Base-by-base conservation (phyloP, 768 basidiomycete genomes). In the Tricholomella constricta region DNA sequence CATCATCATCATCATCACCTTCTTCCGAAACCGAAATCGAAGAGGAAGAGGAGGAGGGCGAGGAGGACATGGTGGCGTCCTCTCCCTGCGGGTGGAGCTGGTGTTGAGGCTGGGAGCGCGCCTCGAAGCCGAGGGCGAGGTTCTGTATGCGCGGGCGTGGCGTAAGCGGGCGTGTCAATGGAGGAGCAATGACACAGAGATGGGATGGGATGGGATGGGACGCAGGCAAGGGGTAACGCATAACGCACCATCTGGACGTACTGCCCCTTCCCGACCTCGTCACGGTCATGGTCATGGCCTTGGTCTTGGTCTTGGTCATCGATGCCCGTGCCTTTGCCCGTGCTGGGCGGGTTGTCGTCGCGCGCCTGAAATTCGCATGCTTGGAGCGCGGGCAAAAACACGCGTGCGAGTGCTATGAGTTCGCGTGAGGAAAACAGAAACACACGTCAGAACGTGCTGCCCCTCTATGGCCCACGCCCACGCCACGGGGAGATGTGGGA, bases 311-410 rank as follows among this genome's bases (percentile, higher is more conserved):
- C n/a, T n/a, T n/a, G n/a, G 51, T 85, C 6, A 19, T 40, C 38
- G 5, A 40, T 40, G 23, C 23, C 38, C 9, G 23, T 15, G 11
- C 38, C 23, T 15, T 40, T 40, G 38, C 8, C 23, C 38, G 10
- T 40, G 38, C 3, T 22, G 38, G 20, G 20, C 20, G 7, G 10
- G 19, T 11, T 40, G 38, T 40, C 20, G 6, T 22, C 2, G 38
- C 20, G 38, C 38, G 38, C 10, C 20, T 31, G 6, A 11, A 11
- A 31, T 31, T 89, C 90, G 6, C 88, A 85, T 12, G 83, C 84
- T 44, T 84, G 78, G n/a, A 90, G 71, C 55, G 82, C 73, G 2
- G 88, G 86, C 5, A 90, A 77, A 62, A 90, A 89, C 0, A 81
- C 78, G 63, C 83, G 80, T 27, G n/a, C n/a, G n/a, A n/a, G n/a